Percentiles rank a stretch among this genome's conserved stretches.
These are phyloP conservation scores for Tricholoma matsutake DNA, from an alignment of 768 basidiomycete species.

Conservation along the genomic window DNA sequence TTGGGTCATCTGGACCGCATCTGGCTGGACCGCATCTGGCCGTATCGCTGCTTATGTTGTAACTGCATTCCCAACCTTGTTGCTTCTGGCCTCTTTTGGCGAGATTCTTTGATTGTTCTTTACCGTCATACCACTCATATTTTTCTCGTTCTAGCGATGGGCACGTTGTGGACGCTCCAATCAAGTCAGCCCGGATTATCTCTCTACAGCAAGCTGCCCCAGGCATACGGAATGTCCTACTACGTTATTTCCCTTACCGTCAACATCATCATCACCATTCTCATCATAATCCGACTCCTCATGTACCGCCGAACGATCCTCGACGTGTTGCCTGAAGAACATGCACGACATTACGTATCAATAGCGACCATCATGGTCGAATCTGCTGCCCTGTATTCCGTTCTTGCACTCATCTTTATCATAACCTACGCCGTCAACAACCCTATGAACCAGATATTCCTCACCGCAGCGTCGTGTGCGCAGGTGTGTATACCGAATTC, in stretches of 20 bases:
- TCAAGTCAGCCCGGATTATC: constrained; percentile 29
- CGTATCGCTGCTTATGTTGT: constrained; percentile 21
- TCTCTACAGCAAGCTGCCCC: constrained; percentile 24
- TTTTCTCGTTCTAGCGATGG: constrained; percentile 21
- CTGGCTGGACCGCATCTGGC: no score
- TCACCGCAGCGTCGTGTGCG: constrained; percentile 22
- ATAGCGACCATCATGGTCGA: constrained; percentile 32
- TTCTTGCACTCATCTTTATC: constrained; percentile 29
- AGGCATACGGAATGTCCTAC: constrained; percentile 26
- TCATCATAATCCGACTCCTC: constrained; percentile 28
- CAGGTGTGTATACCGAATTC: constrained; percentile 21
- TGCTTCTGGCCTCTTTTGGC: constrained; percentile 28
- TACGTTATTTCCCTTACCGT: constrained; percentile 29
- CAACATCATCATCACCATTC: constrained; percentile 30
- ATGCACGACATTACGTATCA: constrained; percentile 30
- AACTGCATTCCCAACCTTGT: constrained; percentile 25
- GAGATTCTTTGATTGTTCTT: background rate
- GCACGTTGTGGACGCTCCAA: constrained; percentile 32
- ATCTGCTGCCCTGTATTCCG: constrained; percentile 34
- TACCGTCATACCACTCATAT: background rate
- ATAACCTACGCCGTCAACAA: constrained; percentile 29
- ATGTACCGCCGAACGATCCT: constrained; percentile 26
- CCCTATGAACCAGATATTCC: constrained; percentile 30
- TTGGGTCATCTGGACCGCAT: constrained; percentile 38
- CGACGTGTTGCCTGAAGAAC: constrained; percentile 22